Conservation (phyloP, 257 asterid genomes). For the Perilla frutescens region DNA sequence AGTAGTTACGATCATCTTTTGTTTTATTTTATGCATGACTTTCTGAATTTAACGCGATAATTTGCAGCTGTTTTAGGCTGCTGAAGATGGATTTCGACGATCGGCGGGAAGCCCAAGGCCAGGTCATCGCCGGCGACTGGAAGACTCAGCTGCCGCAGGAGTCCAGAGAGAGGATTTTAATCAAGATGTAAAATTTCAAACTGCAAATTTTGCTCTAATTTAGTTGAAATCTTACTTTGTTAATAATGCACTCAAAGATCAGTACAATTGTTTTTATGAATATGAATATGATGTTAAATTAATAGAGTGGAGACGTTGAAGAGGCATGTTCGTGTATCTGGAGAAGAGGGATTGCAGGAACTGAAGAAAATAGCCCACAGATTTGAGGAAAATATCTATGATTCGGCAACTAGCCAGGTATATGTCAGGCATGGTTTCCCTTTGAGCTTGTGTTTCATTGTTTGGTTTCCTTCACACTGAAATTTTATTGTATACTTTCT, state of each 20-base stretch:
- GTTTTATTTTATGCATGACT: too few species aligned
- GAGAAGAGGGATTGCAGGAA: slow-evolving; percentile 79
- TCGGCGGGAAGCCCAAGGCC: slow-evolving; percentile 48
- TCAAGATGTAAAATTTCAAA: slow-evolving; percentile 57
- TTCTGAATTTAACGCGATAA: too few species aligned
- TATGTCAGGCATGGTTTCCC: slow-evolving; percentile 18
- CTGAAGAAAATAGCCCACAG: slow-evolving; percentile 78
- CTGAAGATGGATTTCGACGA: too few species aligned
- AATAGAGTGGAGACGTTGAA: slow-evolving; percentile 88
- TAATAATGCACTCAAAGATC: not conserved
- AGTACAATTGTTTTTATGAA: not conserved
- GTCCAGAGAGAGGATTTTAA: slow-evolving; percentile 74
- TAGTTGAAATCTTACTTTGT: not conserved
- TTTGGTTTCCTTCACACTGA: slow-evolving; percentile 18
- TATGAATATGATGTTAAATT: slow-evolving; percentile 20
- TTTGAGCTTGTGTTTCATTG: slow-evolving; percentile 3
- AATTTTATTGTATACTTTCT: not conserved
- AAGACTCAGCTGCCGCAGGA: slow-evolving; percentile 68
- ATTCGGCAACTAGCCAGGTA: slow-evolving; percentile 85
- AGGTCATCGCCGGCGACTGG: slow-evolving; percentile 69
- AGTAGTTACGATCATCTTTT: not conserved
- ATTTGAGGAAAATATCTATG: slow-evolving; percentile 82
- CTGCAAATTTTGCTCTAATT: not conserved
- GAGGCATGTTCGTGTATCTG: slow-evolving; percentile 85
- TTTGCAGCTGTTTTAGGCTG: too few species aligned